phyloP scores from a whole-genome alignment of 2,329 filamentous ascomycete genomes.

The Aspergillus fijiensis region DNA sequence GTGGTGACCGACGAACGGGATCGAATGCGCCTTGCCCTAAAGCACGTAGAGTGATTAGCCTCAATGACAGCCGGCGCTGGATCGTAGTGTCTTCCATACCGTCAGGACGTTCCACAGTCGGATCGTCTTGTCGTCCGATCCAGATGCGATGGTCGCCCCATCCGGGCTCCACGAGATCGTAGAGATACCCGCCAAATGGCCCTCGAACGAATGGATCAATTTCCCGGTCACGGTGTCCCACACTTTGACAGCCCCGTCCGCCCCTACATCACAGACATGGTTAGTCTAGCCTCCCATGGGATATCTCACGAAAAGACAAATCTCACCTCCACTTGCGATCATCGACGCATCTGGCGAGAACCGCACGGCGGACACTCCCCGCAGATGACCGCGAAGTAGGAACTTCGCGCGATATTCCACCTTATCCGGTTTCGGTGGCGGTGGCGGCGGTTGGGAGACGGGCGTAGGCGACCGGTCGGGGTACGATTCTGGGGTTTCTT shows the following conservation, averaged over 20 bases:
- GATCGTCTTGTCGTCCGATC: conserved; percentile 94
- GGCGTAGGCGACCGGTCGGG: conserved; percentile 36
- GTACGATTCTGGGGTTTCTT: conserved; percentile 17
- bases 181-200: conserved; percentile 88
- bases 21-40: conserved; percentile 57
- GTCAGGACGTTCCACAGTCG: conserved; percentile 77
- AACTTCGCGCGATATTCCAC: conserved; percentile 70
- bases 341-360: conserved; percentile 88
- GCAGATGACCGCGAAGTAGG: conserved; percentile 72
- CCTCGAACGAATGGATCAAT: conserved; percentile 84
- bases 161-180: conserved; percentile 94
- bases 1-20: conserved; percentile 77
- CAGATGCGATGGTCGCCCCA: conserved; percentile 80
- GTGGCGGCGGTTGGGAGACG: conserved; percentile 41
- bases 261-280: conserved; percentile 48
- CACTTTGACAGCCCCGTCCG: conserved; percentile 86
- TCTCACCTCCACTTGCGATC: conserved; percentile 77
- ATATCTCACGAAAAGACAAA: neutral
- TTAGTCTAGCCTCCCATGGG: conserved; percentile 4
- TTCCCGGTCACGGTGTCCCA: conserved; percentile 79
- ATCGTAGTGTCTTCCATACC: conserved; percentile 28
- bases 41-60: neutral
- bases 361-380: conserved; percentile 77
- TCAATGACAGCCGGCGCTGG: neutral
- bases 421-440: conserved; percentile 52